Evolutionary conservation across 768 basidiomycete genomes (phyloP), one percentile per base, ranked within the genome.

Genomic region (Podaxis sp.): DNA sequence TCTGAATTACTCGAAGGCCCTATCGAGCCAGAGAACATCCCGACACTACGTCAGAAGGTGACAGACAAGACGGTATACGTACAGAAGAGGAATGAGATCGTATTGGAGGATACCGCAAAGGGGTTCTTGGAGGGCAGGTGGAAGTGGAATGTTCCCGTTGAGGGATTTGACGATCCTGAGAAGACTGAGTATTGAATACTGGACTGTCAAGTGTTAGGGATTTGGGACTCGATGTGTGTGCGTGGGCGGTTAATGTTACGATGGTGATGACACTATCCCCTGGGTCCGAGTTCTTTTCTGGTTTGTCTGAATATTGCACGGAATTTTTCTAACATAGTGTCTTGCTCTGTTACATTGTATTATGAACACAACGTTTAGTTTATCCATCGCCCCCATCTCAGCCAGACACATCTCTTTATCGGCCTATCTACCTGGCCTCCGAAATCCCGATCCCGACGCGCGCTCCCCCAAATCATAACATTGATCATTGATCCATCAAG

Each of bases 61-160:
- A 98, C 96, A 1, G 94, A 99, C 78, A 96, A 95, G 84, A 91
- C 95, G 27, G 95, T 94, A 61, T 98, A 98, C 71, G 96, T 98
- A n/a, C 88, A 94, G 77, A 98, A 96, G 77, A 85, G 97, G 36
- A 96, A 97, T 73, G 90, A 94, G 73, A 96, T 98, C 69, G 84
- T 99, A 67, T 77, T 98, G 38, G 94, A 96, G 69, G 97, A 98
- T 74, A 98, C 96, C 0, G 91, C 96, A 0, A 85, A 82, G 63
- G 96, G 96, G 4, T 96, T 93, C 77, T 73, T 87, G 46, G 95
- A 97, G 55, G 91, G 86, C 9, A 77, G 93, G 62, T 95, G 93
- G 93, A 80, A 68, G 66, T 94, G 92, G 93, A 93, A 94, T 70
- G 77, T 77, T 2, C 22, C 74, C 6, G 85, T 93, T 4, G 88